phyloP scores from a whole-genome alignment of 768 basidiomycete species.

The Tricholoma saponaceum region DNA sequence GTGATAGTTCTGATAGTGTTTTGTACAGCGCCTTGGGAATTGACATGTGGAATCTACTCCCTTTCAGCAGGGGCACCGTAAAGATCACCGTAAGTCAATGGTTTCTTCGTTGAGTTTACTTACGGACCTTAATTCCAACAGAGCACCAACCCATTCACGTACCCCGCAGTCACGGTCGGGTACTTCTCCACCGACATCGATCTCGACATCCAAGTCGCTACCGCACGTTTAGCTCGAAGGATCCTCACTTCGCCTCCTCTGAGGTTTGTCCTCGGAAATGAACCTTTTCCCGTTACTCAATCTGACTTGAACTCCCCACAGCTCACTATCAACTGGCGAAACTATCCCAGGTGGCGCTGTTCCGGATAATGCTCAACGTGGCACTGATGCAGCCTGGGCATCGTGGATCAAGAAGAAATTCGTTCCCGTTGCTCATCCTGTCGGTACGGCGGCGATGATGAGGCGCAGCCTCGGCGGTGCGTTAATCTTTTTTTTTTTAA shows the following conservation, averaged over 20 bases:
- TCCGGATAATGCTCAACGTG: conserved; percentile 40
- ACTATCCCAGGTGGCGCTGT: conserved; percentile 35
- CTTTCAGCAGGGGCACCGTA: conserved; percentile 51
- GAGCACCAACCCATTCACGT: conserved; percentile 43
- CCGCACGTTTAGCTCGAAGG: conserved; percentile 38
- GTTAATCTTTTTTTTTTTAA: conserved; percentile 3
- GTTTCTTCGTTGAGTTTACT: neutral
- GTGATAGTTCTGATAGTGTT: neutral
- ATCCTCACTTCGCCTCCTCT: conserved; percentile 39
- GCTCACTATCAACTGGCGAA: conserved; percentile 37
- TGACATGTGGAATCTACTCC: conserved; percentile 50
- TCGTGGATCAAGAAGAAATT: conserved; percentile 41
- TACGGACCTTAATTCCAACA: conserved; percentile 8
- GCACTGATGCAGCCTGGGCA: conserved; percentile 42
- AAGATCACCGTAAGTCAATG: conserved; percentile 33
- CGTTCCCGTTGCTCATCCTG: conserved; percentile 44
- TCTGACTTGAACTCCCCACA: neutral
- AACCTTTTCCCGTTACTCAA: conserved; percentile 6
- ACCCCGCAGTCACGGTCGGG: conserved; percentile 46
- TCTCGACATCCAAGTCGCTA: conserved; percentile 45
- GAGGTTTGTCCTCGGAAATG: conserved; percentile 22
- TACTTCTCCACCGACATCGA: conserved; percentile 49
- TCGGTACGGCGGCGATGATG: conserved; percentile 46
- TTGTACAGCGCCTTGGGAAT: conserved; percentile 38
- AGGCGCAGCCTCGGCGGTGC: conserved; percentile 31